These are phyloP conservation scores for Microdochium nivale DNA, from an alignment of 2,329 filamentous ascomycete species.

Conservation along the genomic window DNA sequence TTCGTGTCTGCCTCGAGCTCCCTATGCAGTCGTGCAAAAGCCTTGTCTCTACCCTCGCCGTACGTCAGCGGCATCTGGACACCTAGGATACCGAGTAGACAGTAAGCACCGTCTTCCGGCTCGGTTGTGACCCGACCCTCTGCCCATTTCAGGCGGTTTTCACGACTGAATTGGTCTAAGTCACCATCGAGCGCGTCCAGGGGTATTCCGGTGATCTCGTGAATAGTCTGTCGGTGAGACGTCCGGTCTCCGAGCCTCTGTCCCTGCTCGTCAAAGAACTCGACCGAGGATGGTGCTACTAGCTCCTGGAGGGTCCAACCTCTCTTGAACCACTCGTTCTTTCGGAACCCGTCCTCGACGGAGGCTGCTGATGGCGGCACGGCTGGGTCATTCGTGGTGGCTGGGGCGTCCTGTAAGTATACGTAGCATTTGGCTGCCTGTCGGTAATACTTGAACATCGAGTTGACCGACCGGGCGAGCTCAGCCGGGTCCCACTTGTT, in stretches of 20 bases:
- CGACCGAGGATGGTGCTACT: slow-evolving; percentile 13
- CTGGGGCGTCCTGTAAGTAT: not conserved
- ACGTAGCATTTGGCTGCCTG: slow-evolving; percentile 1
- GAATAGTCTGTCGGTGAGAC: slow-evolving; percentile 11
- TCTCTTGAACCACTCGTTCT: slow-evolving; percentile 12
- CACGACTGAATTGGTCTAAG: slow-evolving; percentile 4
- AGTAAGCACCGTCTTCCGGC: slow-evolving; percentile 10
- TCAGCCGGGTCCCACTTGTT: not conserved
- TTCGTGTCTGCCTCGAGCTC: slow-evolving; percentile 1
- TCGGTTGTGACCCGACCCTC: slow-evolving; percentile 5
- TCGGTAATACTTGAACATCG: not conserved
- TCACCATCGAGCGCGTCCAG: slow-evolving; percentile 8
- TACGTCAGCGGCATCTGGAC: slow-evolving; percentile 10
- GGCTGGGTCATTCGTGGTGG: not conserved
- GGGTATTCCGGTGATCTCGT: slow-evolving; percentile 13
- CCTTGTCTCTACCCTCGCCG: slow-evolving; percentile 7
- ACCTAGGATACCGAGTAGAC: slow-evolving; percentile 10
- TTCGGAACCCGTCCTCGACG: slow-evolving; percentile 1
- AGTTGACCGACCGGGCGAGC: not conserved
- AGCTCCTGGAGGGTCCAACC: slow-evolving; percentile 18
- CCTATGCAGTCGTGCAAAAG: slow-evolving; percentile 6
- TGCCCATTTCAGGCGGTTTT: slow-evolving; percentile 9
- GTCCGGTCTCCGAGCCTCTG: slow-evolving; percentile 11
- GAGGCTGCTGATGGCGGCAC: not conserved
- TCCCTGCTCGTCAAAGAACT: slow-evolving; percentile 14